phyloP scores from a whole-genome alignment of 1,284 basidiomycete genomes.

The Amylostereum chailletii region DNA sequence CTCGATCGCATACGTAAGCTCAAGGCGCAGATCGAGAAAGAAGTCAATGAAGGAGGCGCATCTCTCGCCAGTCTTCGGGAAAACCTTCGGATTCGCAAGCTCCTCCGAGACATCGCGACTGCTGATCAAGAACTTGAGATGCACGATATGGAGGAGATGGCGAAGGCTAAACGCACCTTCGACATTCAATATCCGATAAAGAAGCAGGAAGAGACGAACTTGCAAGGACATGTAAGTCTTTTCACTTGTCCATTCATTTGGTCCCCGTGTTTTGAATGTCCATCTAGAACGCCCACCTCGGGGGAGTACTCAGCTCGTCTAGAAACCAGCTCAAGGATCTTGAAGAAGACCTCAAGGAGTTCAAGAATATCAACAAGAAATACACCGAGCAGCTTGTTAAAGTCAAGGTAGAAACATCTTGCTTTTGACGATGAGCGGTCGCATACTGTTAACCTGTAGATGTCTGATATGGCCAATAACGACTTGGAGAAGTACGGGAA shows the following conservation, averaged over 20 bases:
- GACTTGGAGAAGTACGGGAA: conserved; percentile 97
- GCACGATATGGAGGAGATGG: conserved; percentile 77
- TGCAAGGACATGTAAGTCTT: conserved; percentile 59
- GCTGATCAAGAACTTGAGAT: conserved; percentile 69
- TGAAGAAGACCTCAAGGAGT: conserved; percentile 77
- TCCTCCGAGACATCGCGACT: conserved; percentile 57
- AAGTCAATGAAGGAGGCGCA: conserved; percentile 66
- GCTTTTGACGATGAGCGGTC: neutral
- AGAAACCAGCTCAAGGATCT: conserved; percentile 60
- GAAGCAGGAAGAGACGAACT: conserved; percentile 63
- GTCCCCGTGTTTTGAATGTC: conserved; percentile 3
- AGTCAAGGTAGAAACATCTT: conserved; percentile 64
- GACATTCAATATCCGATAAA: conserved; percentile 71
- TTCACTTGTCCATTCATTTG: conserved; percentile 5
- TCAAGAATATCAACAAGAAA: conserved; percentile 77
- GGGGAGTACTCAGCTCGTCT: conserved; percentile 77
- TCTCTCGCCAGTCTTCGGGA: conserved; percentile 72
- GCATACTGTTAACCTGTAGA: conserved; percentile 35
- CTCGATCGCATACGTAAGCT: conserved; percentile 47
- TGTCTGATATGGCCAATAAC: conserved; percentile 90
- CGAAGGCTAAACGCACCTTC: conserved; percentile 75
- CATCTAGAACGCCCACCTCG: conserved; percentile 67
- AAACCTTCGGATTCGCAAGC: conserved; percentile 75
- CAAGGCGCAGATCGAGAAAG: conserved; percentile 54
- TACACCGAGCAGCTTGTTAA: conserved; percentile 90